A percentile compares a stretch with the other conserved stretches of the same genome.
phyloP scores from a whole-genome alignment of 306 rosid genomes.

The Senna tora region DNA sequence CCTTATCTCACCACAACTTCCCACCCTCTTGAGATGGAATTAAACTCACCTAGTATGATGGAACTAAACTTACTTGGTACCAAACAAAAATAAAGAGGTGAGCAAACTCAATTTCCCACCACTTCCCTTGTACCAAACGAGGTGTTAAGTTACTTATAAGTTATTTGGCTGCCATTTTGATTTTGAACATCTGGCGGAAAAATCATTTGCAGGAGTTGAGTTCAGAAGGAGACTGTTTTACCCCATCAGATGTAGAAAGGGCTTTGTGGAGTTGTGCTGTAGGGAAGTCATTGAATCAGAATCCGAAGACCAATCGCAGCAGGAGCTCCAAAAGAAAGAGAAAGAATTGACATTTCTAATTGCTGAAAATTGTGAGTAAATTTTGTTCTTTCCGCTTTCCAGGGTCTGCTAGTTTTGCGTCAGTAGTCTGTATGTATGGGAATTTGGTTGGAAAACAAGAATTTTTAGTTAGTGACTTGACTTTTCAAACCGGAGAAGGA shows the following conservation, averaged over 20 bases:
- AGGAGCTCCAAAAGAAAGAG: constrained; percentile 69
- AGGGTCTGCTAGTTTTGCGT: neutral
- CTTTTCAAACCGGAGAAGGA: too few relatives aligned
- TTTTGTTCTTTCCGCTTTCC: neutral
- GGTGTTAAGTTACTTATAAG: neutral
- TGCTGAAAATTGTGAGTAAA: constrained; percentile 11
- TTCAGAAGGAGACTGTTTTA: constrained; percentile 55
- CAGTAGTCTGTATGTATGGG: neutral
- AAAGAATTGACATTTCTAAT: constrained; percentile 49
- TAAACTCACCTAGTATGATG: too few relatives aligned
- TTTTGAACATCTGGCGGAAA: constrained; percentile 19
- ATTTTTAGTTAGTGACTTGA: too few relatives aligned
- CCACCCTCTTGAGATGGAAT: too few relatives aligned
- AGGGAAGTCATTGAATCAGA: constrained; percentile 48
- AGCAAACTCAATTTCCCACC: too few relatives aligned
- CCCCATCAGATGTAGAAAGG: constrained; percentile 88
- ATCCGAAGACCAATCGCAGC: constrained; percentile 42
- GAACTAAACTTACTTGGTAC: too few relatives aligned
- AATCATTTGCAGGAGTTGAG: constrained; percentile 71
- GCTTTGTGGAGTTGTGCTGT: constrained; percentile 79
- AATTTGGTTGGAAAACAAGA: neutral
- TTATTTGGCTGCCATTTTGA: constrained; percentile 16
- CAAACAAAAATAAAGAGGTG: too few relatives aligned
- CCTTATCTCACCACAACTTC: too few relatives aligned
- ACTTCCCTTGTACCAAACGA: too few relatives aligned